phyloP scores from a whole-genome alignment of 2,329 filamentous ascomycete species.

The Peltaster fructicola region DNA sequence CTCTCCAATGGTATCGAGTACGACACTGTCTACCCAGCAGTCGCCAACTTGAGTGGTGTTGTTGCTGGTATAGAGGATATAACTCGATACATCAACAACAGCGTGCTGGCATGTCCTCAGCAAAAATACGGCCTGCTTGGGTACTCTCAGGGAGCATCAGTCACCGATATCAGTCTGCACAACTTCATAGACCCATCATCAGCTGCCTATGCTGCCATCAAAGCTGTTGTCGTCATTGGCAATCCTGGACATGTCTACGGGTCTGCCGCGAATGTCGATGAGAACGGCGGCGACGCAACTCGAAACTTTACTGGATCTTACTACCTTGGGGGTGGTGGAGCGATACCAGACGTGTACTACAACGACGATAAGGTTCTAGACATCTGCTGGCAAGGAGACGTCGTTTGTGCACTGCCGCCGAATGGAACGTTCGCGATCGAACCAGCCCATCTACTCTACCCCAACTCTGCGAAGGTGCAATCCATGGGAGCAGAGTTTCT shows the following conservation, averaged over 20 bases:
- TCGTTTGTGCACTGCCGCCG: slow-evolving; percentile 1
- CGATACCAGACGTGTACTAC: slow-evolving; percentile 3
- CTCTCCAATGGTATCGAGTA: slow-evolving; percentile 3
- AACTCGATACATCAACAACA: slow-evolving; percentile 1
- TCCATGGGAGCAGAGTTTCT: not conserved
- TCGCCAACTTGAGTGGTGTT: slow-evolving; percentile 1
- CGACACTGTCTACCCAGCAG: slow-evolving; percentile 5
- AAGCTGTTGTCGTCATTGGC: slow-evolving; percentile 4
- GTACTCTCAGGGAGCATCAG: slow-evolving; percentile 5
- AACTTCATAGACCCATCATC: slow-evolving; percentile 1
- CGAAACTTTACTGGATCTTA: not conserved
- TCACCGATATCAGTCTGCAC: slow-evolving; percentile 1
- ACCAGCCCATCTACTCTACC: slow-evolving; percentile 1
- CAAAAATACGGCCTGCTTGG: slow-evolving; percentile 5
- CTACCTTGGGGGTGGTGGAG: not conserved
- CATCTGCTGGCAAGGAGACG: slow-evolving; percentile 4
- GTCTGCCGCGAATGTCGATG: slow-evolving; percentile 2
- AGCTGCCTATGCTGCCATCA: slow-evolving; percentile 2
- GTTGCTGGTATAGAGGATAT: slow-evolving; percentile 3
- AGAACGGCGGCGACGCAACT: slow-evolving; percentile 2
- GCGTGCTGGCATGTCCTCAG: slow-evolving; percentile 2
- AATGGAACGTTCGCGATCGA: too few relatives aligned
- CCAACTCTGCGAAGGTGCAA: slow-evolving; percentile 1
- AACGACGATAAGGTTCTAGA: slow-evolving; percentile 3
- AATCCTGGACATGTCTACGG: slow-evolving; percentile 3